Conservation (phyloP, 2,329 filamentous ascomycete species). For the Xylaria sp. region DNA sequence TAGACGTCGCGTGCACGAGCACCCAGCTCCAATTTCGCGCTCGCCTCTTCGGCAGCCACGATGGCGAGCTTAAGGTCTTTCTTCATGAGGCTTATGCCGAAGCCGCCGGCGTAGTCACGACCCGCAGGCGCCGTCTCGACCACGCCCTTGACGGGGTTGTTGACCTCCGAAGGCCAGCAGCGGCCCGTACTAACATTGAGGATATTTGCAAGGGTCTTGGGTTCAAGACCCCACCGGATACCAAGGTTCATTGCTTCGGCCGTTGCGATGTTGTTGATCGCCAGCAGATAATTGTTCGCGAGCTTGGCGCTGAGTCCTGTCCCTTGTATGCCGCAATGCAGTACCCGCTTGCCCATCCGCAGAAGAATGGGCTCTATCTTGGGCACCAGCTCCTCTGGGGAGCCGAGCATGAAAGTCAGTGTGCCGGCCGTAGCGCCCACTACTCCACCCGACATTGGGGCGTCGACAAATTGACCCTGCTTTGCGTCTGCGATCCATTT, state of each 20-base stretch:
- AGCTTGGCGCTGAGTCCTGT: conserved; percentile 91
- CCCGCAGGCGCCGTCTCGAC: conserved; percentile 78
- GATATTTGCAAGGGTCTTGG: conserved; percentile 77
- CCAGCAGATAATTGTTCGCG: conserved; percentile 96
- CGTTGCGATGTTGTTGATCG: conserved; percentile 85
- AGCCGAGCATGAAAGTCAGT: conserved; percentile 95
- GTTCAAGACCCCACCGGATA: conserved; percentile 68
- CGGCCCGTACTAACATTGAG: conserved; percentile 94
- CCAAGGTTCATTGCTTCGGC: conserved; percentile 74
- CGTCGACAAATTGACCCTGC: conserved; percentile 86
- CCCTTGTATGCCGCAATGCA: conserved; percentile 87
- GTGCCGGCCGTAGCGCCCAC: conserved; percentile 89
- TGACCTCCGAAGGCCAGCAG: conserved; percentile 96
- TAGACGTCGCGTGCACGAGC: conserved; percentile 74
- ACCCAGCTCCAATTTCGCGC: conserved; percentile 72
- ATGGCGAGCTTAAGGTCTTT: conserved; percentile 82
- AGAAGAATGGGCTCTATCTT: conserved; percentile 75
- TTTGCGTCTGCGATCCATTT: conserved; percentile 70
- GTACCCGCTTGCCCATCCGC: conserved; percentile 85
- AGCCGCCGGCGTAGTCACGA: conserved; percentile 80
- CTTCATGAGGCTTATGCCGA: conserved; percentile 80
- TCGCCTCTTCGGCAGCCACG: conserved; percentile 74
- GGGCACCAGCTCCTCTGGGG: conserved; percentile 67
- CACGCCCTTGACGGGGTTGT: conserved; percentile 92
- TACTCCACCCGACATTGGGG: conserved; percentile 96